Base-by-base conservation (phyloP, 2,329 filamentous ascomycete genomes). In the Fonsecaea monophora region DNA sequence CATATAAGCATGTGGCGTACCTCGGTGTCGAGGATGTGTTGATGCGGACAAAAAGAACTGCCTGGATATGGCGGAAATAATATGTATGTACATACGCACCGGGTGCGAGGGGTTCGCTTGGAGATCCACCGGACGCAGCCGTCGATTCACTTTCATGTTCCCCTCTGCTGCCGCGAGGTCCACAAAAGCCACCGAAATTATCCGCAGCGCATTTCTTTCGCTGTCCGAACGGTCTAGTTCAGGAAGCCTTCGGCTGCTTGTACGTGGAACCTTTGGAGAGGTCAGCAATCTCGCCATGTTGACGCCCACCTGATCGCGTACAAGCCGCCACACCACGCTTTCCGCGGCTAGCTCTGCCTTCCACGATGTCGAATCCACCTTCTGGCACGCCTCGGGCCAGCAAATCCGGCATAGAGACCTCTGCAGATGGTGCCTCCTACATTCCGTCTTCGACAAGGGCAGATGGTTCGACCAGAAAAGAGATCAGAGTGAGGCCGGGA, bases 401-500 rank as follows among this genome's bases (percentile, higher is more conserved):
- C 42, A 74, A 71, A 21, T 83, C 92, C 48, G 91, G 91, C 72
- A 94, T 94, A 76, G 90, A 94, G 73, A 90, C 90, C 60, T 89
- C 94, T 77, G 86, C 89, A 59, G 91, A 87, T 72, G 96, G 95
- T 76, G 87, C 93, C 76, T 91, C 94, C 53, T 90, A 93, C 73
- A 98, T 99, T 65, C 95, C 95, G 32, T 87, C 94, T 53, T 98
- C 94, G 0, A 83, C 88, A 53, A 90, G 96, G 62, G 82, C 95
- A 30, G 95, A 99, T 77, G 95, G 95, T 65, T 92, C 90, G 59
- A 92, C 92, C n/a, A 89, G 95, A 64, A 96, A 92, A 76, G 94
- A 97, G 75, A 98, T 98, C 77, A 92, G 92, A 75, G 92, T 99
- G 68, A 89, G 92, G 35, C 94, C 95, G 0, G 96, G 95, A 62